A percentile compares a stretch with the other conserved stretches of the same genome.
phyloP scores from a whole-genome alignment of 2,329 filamentous ascomycete genomes.

The Pseudopithomyces maydicus region DNA sequence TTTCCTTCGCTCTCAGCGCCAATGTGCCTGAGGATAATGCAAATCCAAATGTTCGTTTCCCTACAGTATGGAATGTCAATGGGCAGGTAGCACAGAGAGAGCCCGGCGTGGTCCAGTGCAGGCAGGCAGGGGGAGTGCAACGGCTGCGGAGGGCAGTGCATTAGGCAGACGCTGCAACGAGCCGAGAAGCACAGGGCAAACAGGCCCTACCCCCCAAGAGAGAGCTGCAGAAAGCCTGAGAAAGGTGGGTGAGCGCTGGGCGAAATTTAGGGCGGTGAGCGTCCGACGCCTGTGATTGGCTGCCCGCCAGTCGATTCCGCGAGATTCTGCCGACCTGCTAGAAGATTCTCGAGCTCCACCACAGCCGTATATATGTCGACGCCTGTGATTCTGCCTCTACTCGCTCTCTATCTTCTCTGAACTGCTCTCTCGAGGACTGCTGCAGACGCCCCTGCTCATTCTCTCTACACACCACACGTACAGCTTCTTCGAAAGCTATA shows the following conservation, averaged over 20 bases:
- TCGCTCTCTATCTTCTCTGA: constrained; percentile 15
- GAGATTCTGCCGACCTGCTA: constrained; percentile 41
- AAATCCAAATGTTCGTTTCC: no score
- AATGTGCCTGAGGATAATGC: no score
- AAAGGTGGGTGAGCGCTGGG: constrained; percentile 23
- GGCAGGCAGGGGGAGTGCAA: not conserved
- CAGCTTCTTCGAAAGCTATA: constrained; percentile 4
- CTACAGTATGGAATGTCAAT: no score
- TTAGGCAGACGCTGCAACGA: not conserved
- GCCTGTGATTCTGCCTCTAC: constrained; percentile 28
- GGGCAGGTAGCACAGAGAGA: no score
- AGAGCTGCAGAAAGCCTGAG: constrained; percentile 24
- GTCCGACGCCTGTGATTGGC: constrained; percentile 29
- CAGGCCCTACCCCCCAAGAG: constrained; percentile 4
- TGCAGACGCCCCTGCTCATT: constrained; percentile 6
- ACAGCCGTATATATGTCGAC: constrained; percentile 36
- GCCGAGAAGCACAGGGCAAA: not conserved
- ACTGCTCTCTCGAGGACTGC: constrained; percentile 5
- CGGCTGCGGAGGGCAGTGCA: not conserved
- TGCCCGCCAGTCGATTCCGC: constrained; percentile 26
- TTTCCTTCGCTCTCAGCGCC: no score
- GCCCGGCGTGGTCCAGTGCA: not conserved
- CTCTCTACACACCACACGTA: not conserved
- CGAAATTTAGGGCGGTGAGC: constrained; percentile 31
- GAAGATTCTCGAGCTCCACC: constrained; percentile 45